Base-by-base conservation (phyloP, 2,329 filamentous ascomycete species). In the Elsinoe perseae region DNA sequence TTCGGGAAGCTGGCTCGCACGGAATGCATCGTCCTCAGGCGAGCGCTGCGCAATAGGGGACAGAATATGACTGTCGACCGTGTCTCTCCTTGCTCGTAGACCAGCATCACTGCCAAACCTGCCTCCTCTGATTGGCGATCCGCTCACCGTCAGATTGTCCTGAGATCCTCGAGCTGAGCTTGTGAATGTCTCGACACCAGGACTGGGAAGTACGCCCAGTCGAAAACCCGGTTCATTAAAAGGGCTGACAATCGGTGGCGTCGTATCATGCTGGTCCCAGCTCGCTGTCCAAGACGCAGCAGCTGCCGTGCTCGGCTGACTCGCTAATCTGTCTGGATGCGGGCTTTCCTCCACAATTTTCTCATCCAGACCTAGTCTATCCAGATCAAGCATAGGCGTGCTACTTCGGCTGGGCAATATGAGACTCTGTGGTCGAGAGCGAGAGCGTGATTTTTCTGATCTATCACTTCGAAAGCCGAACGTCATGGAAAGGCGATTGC, bases 141-240 rank as follows among this genome's bases (percentile, higher is more conserved):
- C 46, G 25, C 54, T 56, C 20, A 50, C 52, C 14, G 36, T 55
- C 12, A 48, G 52, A 12, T 52, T 50, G 14, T 44, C 42, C 14
- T 44, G 54, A n/a, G 58, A 57, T 1, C 53, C 56, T 12, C 36
- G 38, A 21, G 43, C 20, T 5, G 48, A 38, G 28, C 28, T 34
- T 18, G 48, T 14, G 16, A 57, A 57, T 5, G 43, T 52, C 34
- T 57, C 56, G 12, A 50, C 23, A 2, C 46, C 56, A n/a, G 59
- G 59, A 46, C 59, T 61, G 6, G 59, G 59, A 12, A 61, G 42
- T 7, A 61, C 27, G 28, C 59, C 59, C 12, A 61, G 38, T 36
- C 58, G 36, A 32, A 50, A 50, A 25, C 32, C 30, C n/a, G 53
- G 53, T 12, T 43, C 42, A n/a, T 44, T 48, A 8, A 56, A 36